Base-by-base conservation (phyloP, 805 yeast genomes). In the Saccharomycopsis oosterbeekiorum region DNA sequence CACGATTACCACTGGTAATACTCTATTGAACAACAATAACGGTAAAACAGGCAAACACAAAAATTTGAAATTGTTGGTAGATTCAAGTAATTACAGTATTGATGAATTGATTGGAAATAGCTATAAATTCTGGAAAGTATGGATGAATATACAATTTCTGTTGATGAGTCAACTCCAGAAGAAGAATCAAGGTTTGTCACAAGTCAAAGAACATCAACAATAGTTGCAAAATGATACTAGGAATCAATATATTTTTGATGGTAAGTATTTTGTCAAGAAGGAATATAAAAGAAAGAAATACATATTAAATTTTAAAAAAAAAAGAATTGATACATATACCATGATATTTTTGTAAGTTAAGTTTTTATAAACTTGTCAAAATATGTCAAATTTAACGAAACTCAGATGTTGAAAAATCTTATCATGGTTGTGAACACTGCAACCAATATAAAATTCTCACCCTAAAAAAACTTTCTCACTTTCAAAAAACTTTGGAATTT, bases 51-150 rank as follows among this genome's bases (percentile, higher is more conserved):
- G 9, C 36, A 55, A 55, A 11, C 36, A 63, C 29, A 54, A 50
- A 10, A 53, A 56, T 15, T 57, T 61, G 40, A 60, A 62, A 17
- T 59, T 63, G 55, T 56, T 61, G 39, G 56, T 63, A 3, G 65
- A 63, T 53, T 59, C 62, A 19, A 63, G 56, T 47, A 53, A 57
- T 41, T 60, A 59, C 26, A 64, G 62, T 53, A 55, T 63, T 55
- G 65, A 63, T 14, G 65, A 63, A 26, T 51, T 61, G 11, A 47
- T 63, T 24, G 15, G 24, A 9, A 47, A 55, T 17, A 61, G 65
- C 57, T 64, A 54, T 3, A 36, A 39, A 37, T 58, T 63, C 36
- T 63, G 65, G 65, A 59, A 42, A 34, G 37, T 41, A 12, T 63
- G 65, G 65, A 36, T 63, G 19, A 47, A 47, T 24, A 47, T 21